Percentiles rank a stretch among this genome's conserved stretches.
phyloP scores from a whole-genome alignment of 306 rosid species.

The Begonia peltatifolia region DNA sequence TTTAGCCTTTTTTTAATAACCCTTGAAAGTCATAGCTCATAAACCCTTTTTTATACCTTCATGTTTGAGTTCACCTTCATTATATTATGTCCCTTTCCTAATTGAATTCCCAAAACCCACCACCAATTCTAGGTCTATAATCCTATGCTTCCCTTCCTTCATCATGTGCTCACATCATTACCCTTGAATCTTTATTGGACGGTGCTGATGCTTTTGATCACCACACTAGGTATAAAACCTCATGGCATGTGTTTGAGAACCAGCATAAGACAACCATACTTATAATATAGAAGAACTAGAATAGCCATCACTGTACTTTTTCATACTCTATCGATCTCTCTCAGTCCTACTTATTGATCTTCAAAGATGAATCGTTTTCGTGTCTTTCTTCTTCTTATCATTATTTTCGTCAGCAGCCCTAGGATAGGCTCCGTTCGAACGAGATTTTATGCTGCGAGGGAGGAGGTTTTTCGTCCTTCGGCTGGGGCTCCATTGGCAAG shows the following conservation, averaged over 20 bases:
- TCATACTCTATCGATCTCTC: neutral
- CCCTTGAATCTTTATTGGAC: conserved; percentile 8
- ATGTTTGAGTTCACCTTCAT: neutral
- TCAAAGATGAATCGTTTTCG: conserved; percentile 36
- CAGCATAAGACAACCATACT: no score
- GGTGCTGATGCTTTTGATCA: conserved; percentile 8
- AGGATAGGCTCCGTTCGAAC: conserved; percentile 19
- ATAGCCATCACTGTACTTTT: conserved; percentile 2
- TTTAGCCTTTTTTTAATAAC: no score
- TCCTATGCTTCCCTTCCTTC: conserved; percentile 13
- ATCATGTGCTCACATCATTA: neutral
- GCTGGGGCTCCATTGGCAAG: conserved; percentile 9
- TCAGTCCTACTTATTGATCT: neutral
- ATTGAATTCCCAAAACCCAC: conserved; percentile 22
- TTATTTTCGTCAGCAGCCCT: conserved; percentile 36
- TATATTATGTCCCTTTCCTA: conserved; percentile 15
- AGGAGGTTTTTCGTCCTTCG: conserved; percentile 19
- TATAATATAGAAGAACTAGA: no score
- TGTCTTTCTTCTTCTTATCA: conserved; percentile 15
- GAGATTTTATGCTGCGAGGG: neutral
- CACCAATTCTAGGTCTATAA: conserved; percentile 26
- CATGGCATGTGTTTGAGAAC: no score
- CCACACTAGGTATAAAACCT: no score
- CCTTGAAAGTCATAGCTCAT: no score
- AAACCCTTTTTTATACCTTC: no score